Conservation (phyloP, 352 stramenopile species). For the Pythium myriotylum region DNA sequence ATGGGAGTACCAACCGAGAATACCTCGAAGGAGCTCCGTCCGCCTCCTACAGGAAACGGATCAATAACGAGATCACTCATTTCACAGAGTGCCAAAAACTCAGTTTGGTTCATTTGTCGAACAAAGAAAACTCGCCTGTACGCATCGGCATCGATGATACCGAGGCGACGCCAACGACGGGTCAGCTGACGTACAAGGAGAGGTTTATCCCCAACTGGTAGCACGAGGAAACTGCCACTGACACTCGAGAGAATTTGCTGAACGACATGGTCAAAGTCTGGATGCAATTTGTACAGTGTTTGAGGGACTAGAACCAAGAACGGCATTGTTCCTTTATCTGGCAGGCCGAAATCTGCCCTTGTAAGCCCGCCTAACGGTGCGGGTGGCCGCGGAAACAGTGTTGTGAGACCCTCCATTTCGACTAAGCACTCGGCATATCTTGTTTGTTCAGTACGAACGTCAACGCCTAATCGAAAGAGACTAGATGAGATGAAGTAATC, state of each 20-base stretch:
- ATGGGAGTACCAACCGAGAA: slow-evolving; percentile 67
- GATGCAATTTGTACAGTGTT: slow-evolving; percentile 75
- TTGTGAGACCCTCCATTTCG: slow-evolving; percentile 58
- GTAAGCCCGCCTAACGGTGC: slow-evolving; percentile 1
- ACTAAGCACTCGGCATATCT: slow-evolving; percentile 61
- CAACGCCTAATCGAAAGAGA: slow-evolving; percentile 32
- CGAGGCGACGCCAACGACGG: slow-evolving; percentile 28
- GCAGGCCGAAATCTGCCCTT: slow-evolving; percentile 20
- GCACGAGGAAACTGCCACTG: slow-evolving; percentile 37
- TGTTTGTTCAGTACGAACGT: background rate
- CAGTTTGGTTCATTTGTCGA: slow-evolving; percentile 30
- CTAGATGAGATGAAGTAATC: slow-evolving; percentile 69
- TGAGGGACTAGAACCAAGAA: slow-evolving; percentile 62
- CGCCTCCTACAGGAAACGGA: slow-evolving; percentile 65
- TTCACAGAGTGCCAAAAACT: slow-evolving; percentile 47
- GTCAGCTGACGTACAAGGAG: slow-evolving; percentile 36
- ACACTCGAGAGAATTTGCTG: slow-evolving; percentile 34
- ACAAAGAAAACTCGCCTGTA: slow-evolving; percentile 53
- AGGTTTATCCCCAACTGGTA: slow-evolving; percentile 33
- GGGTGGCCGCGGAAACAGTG: slow-evolving; percentile 36
- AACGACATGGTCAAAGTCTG: slow-evolving; percentile 59
- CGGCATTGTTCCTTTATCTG: slow-evolving; percentile 4
- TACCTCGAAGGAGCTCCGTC: slow-evolving; percentile 59
- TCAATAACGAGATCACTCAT: slow-evolving; percentile 58
- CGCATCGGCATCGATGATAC: slow-evolving; percentile 16